Conservation (phyloP, 306 rosid genomes). For the Benincasa hispida region DNA sequence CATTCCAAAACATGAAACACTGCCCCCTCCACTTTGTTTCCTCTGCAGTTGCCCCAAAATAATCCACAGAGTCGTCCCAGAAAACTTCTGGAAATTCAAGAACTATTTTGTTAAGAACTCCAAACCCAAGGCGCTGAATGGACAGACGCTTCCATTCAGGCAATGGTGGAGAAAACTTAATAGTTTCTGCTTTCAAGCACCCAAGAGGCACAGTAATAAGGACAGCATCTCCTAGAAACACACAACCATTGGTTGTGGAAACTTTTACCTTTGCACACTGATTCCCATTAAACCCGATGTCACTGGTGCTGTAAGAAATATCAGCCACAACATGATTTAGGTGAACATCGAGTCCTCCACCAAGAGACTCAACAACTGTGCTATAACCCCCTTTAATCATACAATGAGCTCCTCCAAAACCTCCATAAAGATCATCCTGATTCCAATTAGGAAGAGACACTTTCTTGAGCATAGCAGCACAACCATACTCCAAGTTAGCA, state of each 20-base stretch:
- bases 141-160: constrained; percentile 90
- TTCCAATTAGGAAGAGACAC: constrained; percentile 99
- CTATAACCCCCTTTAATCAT: constrained; percentile 99
- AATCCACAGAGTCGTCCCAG: constrained; percentile 98
- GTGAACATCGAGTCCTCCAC: constrained; percentile 63
- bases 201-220: constrained; percentile 92
- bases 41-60: constrained; percentile 98
- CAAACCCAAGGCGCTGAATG: constrained; percentile 85
- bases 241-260: constrained; percentile 60
- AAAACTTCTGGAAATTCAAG: constrained; percentile 87
- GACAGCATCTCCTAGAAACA: constrained; percentile 78
- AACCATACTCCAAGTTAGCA: constrained; percentile 97
- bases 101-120: constrained; percentile 86
- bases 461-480: constrained; percentile 86
- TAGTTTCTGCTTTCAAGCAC: constrained; percentile 84
- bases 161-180: constrained; percentile 79
- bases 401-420: constrained; percentile 99
- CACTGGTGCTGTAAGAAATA: constrained; percentile 53
- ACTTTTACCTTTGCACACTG: constrained; percentile 49
- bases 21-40: constrained; percentile 79
- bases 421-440: constrained; percentile 97
- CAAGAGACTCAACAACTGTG: constrained; percentile 78
- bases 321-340: constrained; percentile 69
- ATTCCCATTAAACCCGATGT: constrained; percentile 16
- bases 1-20: constrained; percentile 99